Evolutionary conservation across 495 filamentous ascomycete genomes (phyloP).

Genomic region (Penicillium fimorum): DNA sequence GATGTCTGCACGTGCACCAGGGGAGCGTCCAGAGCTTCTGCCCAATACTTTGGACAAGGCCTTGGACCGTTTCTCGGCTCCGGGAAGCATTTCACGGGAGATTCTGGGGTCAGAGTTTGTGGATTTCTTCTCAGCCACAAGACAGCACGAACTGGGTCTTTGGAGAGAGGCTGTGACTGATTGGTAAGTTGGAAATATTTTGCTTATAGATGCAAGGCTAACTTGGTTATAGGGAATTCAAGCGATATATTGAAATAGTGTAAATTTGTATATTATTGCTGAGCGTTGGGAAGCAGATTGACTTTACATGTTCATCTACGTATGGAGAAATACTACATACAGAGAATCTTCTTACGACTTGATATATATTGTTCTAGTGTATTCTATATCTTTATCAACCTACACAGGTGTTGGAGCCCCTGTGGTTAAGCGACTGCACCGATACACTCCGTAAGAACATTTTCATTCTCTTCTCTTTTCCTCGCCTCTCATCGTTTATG

Average conservation of each 20-base stretch:
- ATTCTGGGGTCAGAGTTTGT: slow-evolving; percentile 90
- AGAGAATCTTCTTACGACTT: too few relatives aligned
- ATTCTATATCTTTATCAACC: too few relatives aligned
- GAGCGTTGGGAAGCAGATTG: background rate
- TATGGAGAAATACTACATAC: too few relatives aligned
- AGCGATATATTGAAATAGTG: slow-evolving; percentile 31
- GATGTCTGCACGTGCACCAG: slow-evolving; percentile 50
- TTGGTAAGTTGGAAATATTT: slow-evolving; percentile 56
- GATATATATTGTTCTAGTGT: too few relatives aligned
- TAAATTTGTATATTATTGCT: slow-evolving; percentile 7
- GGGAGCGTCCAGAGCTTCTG: slow-evolving; percentile 35
- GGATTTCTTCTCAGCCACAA: slow-evolving; percentile 87
- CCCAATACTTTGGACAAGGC: slow-evolving; percentile 80
- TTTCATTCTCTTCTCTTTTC: too few relatives aligned
- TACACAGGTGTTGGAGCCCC: too few relatives aligned
- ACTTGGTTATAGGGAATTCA: slow-evolving; percentile 22
- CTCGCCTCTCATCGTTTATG: too few relatives aligned
- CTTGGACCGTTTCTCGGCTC: slow-evolving; percentile 61
- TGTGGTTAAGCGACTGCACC: too few relatives aligned
- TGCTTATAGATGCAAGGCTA: background rate
- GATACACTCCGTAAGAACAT: too few relatives aligned
- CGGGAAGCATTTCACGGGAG: slow-evolving; percentile 76
- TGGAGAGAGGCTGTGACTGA: slow-evolving; percentile 97
- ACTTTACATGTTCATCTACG: background rate
- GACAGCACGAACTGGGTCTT: slow-evolving; percentile 79